These are phyloP conservation scores for Agastache rugosa DNA, from an alignment of 257 asterid species.

Conservation along the genomic window DNA sequence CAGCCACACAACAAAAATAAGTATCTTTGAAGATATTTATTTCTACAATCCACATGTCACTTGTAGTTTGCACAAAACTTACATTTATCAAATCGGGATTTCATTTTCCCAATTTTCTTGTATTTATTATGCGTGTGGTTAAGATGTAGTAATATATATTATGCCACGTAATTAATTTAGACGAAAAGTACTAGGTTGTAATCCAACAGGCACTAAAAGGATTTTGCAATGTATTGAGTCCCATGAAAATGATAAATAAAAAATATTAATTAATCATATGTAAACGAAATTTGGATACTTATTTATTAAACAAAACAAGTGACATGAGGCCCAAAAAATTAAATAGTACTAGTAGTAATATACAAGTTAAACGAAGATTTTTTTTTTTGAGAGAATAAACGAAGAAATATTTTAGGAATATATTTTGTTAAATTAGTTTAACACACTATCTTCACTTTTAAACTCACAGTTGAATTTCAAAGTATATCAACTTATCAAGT, in stretches of 20 bases:
- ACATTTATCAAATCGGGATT: not conserved
- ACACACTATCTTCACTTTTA: too few species aligned
- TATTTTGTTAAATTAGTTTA: too few species aligned
- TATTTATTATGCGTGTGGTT: not conserved
- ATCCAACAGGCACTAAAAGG: not conserved
- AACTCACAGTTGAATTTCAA: not conserved
- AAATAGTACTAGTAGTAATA: too few species aligned
- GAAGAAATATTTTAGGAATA: too few species aligned
- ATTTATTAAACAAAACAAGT: too few species aligned
- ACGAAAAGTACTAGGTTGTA: not conserved
- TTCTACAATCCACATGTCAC: constrained; percentile 1
- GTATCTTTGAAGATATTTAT: constrained; percentile 30
- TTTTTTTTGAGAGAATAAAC: too few species aligned
- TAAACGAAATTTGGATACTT: too few species aligned
- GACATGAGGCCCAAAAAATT: not conserved
- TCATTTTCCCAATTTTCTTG: not conserved
- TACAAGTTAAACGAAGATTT: too few species aligned
- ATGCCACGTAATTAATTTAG: not conserved
- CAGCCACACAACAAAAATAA: constrained; percentile 9
- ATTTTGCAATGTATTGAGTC: not conserved
- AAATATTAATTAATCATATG: too few species aligned
- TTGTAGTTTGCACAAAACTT: not conserved
- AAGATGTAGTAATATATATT: not conserved
- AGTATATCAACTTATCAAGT: too few species aligned
- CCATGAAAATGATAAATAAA: too few species aligned